Conservation (phyloP, 257 asterid species). For the Prunella vulgaris region DNA sequence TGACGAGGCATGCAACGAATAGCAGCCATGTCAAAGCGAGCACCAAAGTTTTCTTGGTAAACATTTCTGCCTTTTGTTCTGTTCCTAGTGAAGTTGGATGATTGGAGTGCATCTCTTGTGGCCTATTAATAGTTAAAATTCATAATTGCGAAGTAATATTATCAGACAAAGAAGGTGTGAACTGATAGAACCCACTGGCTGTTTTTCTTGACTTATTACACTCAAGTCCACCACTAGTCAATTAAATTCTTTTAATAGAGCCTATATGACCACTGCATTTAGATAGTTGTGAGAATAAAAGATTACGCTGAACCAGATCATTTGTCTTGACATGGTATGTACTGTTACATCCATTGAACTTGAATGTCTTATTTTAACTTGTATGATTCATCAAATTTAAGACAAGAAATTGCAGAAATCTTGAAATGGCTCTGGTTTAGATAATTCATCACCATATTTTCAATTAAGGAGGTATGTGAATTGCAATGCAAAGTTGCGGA, state of each 20-base stretch:
- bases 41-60: slow-evolving; percentile 16
- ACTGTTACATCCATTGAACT: slow-evolving; percentile 12
- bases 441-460: neutral
- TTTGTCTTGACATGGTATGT: slow-evolving; percentile 18
- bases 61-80: slow-evolving; percentile 15
- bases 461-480: neutral
- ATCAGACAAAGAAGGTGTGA: slow-evolving; percentile 6
- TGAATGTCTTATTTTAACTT: neutral
- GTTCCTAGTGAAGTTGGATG: neutral
- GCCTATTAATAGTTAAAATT: slow-evolving; percentile 17
- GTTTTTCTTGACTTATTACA: slow-evolving; percentile 18
- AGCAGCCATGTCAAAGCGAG: slow-evolving; percentile 35
- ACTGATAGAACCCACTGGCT: slow-evolving; percentile 4
- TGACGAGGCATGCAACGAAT: slow-evolving; percentile 20
- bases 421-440: neutral
- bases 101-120: neutral
- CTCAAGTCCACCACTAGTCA: slow-evolving; percentile 20
- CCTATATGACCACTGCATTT: neutral
- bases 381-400: neutral
- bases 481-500: no score
- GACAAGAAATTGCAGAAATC: neutral
- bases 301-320: neutral
- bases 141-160: neutral
- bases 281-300: neutral
- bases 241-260: neutral